phyloP scores from a whole-genome alignment of 345 rosid genomes.

The Nasturtium officinale region DNA sequence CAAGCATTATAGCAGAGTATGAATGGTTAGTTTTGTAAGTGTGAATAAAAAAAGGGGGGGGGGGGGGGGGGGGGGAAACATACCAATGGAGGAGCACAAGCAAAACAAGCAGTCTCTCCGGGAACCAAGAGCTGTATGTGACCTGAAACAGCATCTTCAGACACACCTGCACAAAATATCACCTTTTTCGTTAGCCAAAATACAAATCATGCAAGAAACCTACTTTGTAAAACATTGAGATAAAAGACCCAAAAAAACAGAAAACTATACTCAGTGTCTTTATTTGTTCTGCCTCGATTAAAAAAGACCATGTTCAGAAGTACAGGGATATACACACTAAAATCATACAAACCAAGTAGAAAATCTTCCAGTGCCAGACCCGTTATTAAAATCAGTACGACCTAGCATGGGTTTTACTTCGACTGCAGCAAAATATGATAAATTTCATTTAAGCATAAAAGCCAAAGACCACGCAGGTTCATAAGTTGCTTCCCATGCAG shows the following conservation, averaged over 20 bases:
- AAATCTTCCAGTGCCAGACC: no score
- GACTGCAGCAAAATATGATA: background rate
- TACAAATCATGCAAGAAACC: background rate
- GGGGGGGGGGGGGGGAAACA: slow-evolving; percentile 12
- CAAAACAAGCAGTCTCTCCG: slow-evolving; percentile 98
- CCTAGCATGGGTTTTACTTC: no score
- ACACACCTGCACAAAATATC: slow-evolving; percentile 66
- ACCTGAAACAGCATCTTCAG: slow-evolving; percentile 98
- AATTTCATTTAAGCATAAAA: no score
- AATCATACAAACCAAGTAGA: background rate
- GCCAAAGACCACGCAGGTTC: background rate
- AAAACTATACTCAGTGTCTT: background rate
- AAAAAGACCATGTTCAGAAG: no score
- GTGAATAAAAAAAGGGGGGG: background rate
- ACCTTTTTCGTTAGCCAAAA: slow-evolving; percentile 10
- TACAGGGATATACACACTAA: no score
- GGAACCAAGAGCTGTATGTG: slow-evolving; percentile 94
- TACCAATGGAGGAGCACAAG: slow-evolving; percentile 98
- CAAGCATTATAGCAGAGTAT: background rate
- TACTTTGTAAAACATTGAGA: background rate
- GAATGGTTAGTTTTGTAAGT: background rate
- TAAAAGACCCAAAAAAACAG: background rate
- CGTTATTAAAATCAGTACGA: no score
- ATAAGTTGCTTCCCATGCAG: background rate
- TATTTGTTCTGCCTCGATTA: background rate